Evolutionary conservation across 306 rosid species (phyloP).

Genomic region (Pyrus betulifolia): DNA sequence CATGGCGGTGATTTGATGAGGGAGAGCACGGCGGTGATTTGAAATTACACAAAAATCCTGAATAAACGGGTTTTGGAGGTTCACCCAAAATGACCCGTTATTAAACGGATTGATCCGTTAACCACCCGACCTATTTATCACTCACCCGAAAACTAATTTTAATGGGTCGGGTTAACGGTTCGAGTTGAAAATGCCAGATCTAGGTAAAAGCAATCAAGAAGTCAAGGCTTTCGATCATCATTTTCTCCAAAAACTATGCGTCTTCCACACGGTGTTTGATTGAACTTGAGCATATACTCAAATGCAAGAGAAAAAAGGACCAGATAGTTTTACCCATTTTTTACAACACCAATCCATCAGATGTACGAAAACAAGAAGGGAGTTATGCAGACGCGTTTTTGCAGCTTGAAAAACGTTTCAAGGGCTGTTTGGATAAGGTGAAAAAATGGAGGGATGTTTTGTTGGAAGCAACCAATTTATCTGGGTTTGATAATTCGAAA

Average conservation of each 20-base stretch:
- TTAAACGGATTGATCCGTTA: too few relatives aligned
- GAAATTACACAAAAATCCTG: too few relatives aligned
- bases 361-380: background rate
- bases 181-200: too few relatives aligned
- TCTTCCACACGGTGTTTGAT: background rate
- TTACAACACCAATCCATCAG: background rate
- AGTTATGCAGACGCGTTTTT: background rate
- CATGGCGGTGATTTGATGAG: slow-evolving; percentile 44
- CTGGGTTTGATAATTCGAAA: background rate
- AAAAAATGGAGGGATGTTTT: background rate
- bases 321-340: background rate
- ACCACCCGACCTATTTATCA: too few relatives aligned
- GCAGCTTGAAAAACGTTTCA: background rate
- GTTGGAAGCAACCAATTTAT: background rate
- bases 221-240: background rate
- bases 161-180: too few relatives aligned
- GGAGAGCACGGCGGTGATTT: background rate
- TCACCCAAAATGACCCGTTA: too few relatives aligned
- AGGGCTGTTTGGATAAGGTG: background rate
- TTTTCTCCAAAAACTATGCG: background rate
- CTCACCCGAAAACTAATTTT: too few relatives aligned
- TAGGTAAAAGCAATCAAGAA: background rate
- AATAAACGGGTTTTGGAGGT: too few relatives aligned
- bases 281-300: background rate
- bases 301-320: background rate